Percentiles rank a stretch among this genome's conserved stretches.
Conservation (phyloP, 2,329 filamentous ascomycete species). For the Tolypocladium tundrense region DNA sequence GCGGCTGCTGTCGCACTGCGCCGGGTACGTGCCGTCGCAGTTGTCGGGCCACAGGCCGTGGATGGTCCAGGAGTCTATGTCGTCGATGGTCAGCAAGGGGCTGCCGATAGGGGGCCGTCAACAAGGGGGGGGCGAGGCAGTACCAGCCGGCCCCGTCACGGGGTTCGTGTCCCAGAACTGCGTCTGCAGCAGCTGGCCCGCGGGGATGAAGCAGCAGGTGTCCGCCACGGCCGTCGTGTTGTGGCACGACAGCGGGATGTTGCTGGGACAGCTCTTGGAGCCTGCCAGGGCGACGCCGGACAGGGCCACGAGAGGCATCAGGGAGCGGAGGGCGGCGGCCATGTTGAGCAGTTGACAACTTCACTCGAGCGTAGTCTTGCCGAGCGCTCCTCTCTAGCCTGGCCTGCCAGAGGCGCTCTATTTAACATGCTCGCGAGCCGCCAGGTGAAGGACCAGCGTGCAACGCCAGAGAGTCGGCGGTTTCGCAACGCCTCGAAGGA, state of each 20-base stretch:
- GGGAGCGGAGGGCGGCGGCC: conserved; percentile 4
- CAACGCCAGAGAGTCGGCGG: background rate
- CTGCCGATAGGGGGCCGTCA: too few relatives aligned
- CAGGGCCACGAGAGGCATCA: conserved; percentile 8
- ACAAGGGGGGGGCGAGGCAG: background rate
- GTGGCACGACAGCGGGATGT: conserved; percentile 49
- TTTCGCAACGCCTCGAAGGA: background rate
- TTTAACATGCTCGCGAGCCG: background rate
- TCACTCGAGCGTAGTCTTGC: background rate
- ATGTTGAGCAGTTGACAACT: background rate
- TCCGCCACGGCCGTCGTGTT: conserved; percentile 48
- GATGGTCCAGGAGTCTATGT: conserved; percentile 60
- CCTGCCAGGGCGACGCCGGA: conserved; percentile 6
- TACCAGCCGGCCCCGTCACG: conserved; percentile 45
- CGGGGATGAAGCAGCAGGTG: conserved; percentile 63
- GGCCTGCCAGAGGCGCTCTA: background rate
- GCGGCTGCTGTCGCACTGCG: conserved; percentile 51
- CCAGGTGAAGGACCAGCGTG: background rate
- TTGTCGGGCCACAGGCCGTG: conserved; percentile 59
- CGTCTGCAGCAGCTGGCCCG: conserved; percentile 60
- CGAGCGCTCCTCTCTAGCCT: background rate
- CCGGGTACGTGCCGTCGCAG: conserved; percentile 60
- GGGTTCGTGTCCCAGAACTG: conserved; percentile 69
- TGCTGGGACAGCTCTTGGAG: conserved; percentile 12
- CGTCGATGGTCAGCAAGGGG: background rate